phyloP scores from a whole-genome alignment of 768 basidiomycete genomes.

The Tephrocybe sp. region DNA sequence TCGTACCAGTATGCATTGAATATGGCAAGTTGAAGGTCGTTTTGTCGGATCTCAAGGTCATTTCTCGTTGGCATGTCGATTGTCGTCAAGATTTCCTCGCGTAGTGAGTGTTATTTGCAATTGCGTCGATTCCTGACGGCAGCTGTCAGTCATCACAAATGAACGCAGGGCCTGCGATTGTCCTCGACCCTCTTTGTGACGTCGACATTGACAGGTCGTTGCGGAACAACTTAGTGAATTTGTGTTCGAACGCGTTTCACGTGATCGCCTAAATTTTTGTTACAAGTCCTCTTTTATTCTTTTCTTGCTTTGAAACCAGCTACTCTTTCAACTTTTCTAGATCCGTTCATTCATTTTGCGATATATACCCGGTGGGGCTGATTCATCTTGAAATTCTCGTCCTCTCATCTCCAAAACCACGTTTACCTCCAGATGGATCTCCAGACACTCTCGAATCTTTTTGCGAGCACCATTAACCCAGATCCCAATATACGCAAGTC shows the following conservation, averaged over 20 bases:
- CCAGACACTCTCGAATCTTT: constrained; percentile 73
- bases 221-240: too few relatives aligned
- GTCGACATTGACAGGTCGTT: background rate
- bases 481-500: constrained; percentile 88
- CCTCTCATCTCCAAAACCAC: background rate
- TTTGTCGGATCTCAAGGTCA: too few relatives aligned
- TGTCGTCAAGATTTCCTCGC: background rate
- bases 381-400: background rate
- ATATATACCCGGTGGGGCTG: constrained; percentile 20
- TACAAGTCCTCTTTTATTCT: constrained; percentile 8
- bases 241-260: constrained; percentile 15
- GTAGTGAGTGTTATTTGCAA: background rate
- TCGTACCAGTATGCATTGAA: too few relatives aligned
- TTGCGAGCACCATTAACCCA: constrained; percentile 76
- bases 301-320: constrained; percentile 3
- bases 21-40: too few relatives aligned
- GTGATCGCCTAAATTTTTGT: constrained; percentile 20
- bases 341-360: constrained; percentile 6
- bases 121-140: too few relatives aligned
- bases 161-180: background rate
- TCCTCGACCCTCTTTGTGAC: background rate
- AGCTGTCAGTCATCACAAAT: too few relatives aligned
- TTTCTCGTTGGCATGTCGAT: background rate
- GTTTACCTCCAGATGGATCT: constrained; percentile 56
- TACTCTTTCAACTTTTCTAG: background rate